Base-by-base conservation (phyloP, 306 rosid species). In the Prunus salicina region DNA sequence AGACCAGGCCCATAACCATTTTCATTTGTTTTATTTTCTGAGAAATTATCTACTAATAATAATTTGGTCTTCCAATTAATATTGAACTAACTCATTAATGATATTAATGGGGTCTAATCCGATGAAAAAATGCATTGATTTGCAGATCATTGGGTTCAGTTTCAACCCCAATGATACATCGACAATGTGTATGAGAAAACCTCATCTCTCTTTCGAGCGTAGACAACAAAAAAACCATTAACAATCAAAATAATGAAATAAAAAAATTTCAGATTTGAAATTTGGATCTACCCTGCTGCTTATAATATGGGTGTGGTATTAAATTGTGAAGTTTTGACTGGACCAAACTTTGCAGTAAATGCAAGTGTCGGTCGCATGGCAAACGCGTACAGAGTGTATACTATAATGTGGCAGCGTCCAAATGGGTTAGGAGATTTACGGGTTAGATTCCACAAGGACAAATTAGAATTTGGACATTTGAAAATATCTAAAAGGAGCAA, bases 321-420 rank as follows among this genome's bases (percentile, higher is more conserved):
- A 16, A 63, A 19, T 62, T 5, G 20, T 14, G 67, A 58, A 53
- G 12, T 58, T 12, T 22, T 4, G 27, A n/a, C 6, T 55, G 27
- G 25, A 55, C 18, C 32, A 1, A 58, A 58, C 32, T 1, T 12
- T 22, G 34, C 64, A 58, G 34, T 25, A 60, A 60, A 60, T 12
- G n/a, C n/a, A n/a, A 30, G 67, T 63, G 67, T 63, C 67, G 67
- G 67, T 63, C 67, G 67, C 2, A 38, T 6, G 43, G 43, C 52
- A n/a, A 8, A 30, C 46, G 32, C 46, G 46, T 30, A 0, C 22
- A 19, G 45, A 4, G 18, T 8, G 67, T 12, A 20, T 25, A 25
- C 27, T 25, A 1, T 5, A 34, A 61, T 8, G 46, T 16, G 67
- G 24, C 67, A 5, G n/a, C 67, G 64, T 63, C 45, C 67, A 15